These are phyloP conservation scores for Saccharomyces uvarum DNA, from an alignment of 1,139 yeast species.

Conservation along the genomic window DNA sequence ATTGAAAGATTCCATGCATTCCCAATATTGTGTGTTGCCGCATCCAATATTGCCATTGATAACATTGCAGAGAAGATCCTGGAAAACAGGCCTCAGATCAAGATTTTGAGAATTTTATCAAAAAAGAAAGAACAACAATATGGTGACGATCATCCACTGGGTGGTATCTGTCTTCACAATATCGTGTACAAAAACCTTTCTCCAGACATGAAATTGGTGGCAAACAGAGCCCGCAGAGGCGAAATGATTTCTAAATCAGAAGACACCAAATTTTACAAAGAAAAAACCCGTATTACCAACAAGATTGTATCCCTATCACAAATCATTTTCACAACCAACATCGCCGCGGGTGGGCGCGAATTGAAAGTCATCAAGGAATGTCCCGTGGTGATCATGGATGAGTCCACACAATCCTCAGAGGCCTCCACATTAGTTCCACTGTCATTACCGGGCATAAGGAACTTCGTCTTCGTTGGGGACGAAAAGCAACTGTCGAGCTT, in stretches of 20 bases:
- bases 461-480: slow-evolving; percentile 67
- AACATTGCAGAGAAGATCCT: slow-evolving; percentile 65
- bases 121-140: slow-evolving; percentile 57
- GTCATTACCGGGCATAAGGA: slow-evolving; percentile 59
- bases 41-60: slow-evolving; percentile 69
- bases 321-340: slow-evolving; percentile 64
- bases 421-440: slow-evolving; percentile 63
- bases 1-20: slow-evolving; percentile 47
- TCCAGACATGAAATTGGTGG: slow-evolving; percentile 36
- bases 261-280: slow-evolving; percentile 43
- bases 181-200: slow-evolving; percentile 48
- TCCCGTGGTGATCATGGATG: slow-evolving; percentile 68
- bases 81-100: slow-evolving; percentile 39
- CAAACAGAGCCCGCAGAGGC: slow-evolving; percentile 38
- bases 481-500: slow-evolving; percentile 56
- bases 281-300: slow-evolving; percentile 40
- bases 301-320: slow-evolving; percentile 55
- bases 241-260: slow-evolving; percentile 39
- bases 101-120: slow-evolving; percentile 53
- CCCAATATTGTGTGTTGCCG: slow-evolving; percentile 68
- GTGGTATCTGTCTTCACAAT: slow-evolving; percentile 56
- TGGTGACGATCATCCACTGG: slow-evolving; percentile 46
- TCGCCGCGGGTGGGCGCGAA: slow-evolving; percentile 61
- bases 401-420: slow-evolving; percentile 65
- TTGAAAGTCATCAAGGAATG: slow-evolving; percentile 47